Evolutionary conservation across 345 rosid species (phyloP).

Genomic region (Triadica sebifera): DNA sequence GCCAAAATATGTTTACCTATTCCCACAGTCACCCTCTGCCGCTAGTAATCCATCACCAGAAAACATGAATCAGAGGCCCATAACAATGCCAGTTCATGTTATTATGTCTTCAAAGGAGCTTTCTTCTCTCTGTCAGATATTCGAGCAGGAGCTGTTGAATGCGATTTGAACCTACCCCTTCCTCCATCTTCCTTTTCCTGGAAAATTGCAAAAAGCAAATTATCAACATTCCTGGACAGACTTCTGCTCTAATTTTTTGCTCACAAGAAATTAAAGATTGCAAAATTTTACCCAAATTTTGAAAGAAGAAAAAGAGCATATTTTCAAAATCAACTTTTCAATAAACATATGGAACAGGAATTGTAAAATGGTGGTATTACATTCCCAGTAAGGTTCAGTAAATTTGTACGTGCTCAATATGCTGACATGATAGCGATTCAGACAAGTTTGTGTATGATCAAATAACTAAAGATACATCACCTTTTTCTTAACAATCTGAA

Average conservation of each 20-base stretch:
- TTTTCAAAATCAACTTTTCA: not conserved
- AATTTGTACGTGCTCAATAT: not conserved
- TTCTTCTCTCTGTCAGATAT: constrained; percentile 96
- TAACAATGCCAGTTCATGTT: not conserved
- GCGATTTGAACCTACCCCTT: constrained; percentile 95
- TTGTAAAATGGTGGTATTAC: not conserved
- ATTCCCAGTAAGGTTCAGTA: not conserved
- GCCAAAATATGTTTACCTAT: not conserved
- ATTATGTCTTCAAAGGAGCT: constrained; percentile 87
- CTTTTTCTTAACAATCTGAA: constrained; percentile 98
- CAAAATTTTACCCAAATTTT: not conserved
- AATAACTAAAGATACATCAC: constrained; percentile 24
- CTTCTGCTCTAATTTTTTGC: not conserved
- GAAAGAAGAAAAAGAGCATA: not conserved
- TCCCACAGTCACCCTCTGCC: not conserved
- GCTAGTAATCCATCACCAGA: not conserved
- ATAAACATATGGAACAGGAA: not conserved
- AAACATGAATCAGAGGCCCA: not conserved
- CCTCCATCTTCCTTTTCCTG: constrained; percentile 97
- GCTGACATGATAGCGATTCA: too few species aligned
- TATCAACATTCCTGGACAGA: not conserved
- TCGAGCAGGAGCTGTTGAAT: constrained; percentile 80
- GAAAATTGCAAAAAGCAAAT: not conserved
- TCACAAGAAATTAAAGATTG: not conserved
- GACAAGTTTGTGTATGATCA: too few species aligned